Percentiles rank a stretch among this genome's conserved stretches.
Evolutionary conservation across 169 alveolate species (phyloP).

Genomic region (Perkinsus olseni): DNA sequence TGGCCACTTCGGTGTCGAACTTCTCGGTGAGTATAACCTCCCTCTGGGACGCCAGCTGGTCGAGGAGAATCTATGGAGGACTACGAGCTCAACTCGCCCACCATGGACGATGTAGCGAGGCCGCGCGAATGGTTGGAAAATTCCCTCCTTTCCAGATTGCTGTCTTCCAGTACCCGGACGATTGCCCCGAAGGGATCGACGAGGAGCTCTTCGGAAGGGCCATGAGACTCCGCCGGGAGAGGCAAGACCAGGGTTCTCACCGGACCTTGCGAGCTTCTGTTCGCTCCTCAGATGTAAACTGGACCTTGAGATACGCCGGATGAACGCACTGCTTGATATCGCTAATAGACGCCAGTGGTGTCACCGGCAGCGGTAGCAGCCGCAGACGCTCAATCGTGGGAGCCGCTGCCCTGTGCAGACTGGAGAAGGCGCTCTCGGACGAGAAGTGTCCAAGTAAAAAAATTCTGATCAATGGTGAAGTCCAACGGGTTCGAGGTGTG

Average conservation of each 20-base stretch:
- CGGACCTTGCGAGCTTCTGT: neutral
- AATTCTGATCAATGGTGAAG: neutral
- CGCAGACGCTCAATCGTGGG: no score
- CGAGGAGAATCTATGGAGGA: neutral
- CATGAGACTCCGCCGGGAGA: neutral
- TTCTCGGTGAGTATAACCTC: conserved; percentile 45
- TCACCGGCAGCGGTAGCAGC: neutral
- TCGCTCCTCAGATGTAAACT: neutral
- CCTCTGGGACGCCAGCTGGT: conserved; percentile 23
- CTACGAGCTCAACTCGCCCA: neutral
- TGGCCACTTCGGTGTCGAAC: conserved; percentile 56
- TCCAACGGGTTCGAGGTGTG: neutral
- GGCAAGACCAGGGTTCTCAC: neutral
- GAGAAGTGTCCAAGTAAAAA: no score
- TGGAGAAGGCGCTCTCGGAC: no score
- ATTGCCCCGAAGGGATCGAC: neutral
- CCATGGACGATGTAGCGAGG: neutral
- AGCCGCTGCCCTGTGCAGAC: no score
- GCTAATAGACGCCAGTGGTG: neutral
- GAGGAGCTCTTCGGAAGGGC: neutral
- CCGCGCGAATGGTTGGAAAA: no score
- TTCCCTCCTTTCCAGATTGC: neutral
- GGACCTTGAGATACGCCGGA: neutral
- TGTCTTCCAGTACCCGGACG: neutral
- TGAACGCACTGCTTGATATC: neutral